A percentile compares a stretch with the other conserved stretches of the same genome.
These are phyloP conservation scores for Paradendryphiella salina DNA, from an alignment of 2,329 filamentous ascomycete genomes.

Conservation along the genomic window DNA sequence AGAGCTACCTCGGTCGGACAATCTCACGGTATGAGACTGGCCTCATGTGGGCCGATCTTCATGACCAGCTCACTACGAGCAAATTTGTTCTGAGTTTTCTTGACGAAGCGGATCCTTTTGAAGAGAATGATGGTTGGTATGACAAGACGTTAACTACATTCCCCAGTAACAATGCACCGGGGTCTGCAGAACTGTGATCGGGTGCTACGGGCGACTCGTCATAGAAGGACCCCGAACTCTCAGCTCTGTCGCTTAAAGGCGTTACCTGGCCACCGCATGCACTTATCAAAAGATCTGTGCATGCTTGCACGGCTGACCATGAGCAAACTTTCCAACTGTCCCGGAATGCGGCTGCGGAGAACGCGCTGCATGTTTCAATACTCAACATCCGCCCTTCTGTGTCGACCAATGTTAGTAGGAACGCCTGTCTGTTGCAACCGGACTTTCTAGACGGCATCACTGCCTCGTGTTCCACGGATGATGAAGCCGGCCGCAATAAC, in stretches of 20 bases:
- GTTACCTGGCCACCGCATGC: constrained; percentile 31
- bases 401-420: constrained; percentile 14
- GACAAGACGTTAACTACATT: constrained; percentile 24
- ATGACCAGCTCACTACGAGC: constrained; percentile 18
- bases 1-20: constrained; percentile 13
- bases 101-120: constrained; percentile 19
- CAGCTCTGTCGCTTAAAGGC: constrained; percentile 28
- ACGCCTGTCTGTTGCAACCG: constrained; percentile 13
- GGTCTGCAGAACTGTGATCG: constrained; percentile 15
- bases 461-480: constrained; percentile 22
- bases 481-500: constrained; percentile 26
- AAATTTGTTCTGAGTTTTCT: constrained; percentile 35
- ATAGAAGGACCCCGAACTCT: constrained; percentile 23
- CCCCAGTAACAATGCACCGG: constrained; percentile 20
- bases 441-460: constrained; percentile 14
- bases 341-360: constrained; percentile 25
- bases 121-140: constrained; percentile 20
- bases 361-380: constrained; percentile 36
- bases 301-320: constrained; percentile 25
- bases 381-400: constrained; percentile 18
- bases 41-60: constrained; percentile 27
- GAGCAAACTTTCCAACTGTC: constrained; percentile 40
- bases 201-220: constrained; percentile 24
- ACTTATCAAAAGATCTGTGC: constrained; percentile 34
- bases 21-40: constrained; percentile 22